phyloP scores from a whole-genome alignment of 2,329 filamentous ascomycete species.

The Botryotinia convoluta region DNA sequence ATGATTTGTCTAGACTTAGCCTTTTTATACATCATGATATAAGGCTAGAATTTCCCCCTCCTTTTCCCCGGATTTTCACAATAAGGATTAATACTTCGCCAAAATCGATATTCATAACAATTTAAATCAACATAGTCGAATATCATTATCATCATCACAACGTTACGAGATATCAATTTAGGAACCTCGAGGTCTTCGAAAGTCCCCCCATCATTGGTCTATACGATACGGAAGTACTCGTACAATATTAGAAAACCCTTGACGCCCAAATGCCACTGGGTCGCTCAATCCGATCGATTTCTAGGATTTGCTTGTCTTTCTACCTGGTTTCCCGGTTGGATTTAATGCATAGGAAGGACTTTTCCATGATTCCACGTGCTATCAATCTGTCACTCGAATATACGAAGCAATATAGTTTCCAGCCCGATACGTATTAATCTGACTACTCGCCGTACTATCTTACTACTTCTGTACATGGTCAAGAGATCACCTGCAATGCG shows the following conservation, averaged over 20 bases:
- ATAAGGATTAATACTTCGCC: neutral
- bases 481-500: constrained; percentile 9
- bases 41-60: constrained; percentile 8
- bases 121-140: neutral
- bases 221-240: neutral
- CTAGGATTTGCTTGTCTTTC: constrained; percentile 1
- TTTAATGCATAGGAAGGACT: neutral
- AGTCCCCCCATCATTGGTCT: neutral
- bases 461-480: neutral
- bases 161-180: neutral
- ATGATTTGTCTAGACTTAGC: constrained; percentile 7
- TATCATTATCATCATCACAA: neutral
- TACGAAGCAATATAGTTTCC: neutral
- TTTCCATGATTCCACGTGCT: neutral
- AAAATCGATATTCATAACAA: neutral
- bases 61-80: constrained; percentile 17
- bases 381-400: neutral
- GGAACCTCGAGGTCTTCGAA: neutral
- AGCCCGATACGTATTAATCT: neutral
- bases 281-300: neutral
- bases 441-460: neutral
- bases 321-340: neutral
- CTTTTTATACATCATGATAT: neutral
- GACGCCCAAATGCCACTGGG: constrained; percentile 6
- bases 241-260: neutral